phyloP scores from a whole-genome alignment of 1,139 yeast genomes.

The Saccharomyces pastorianus region DNA sequence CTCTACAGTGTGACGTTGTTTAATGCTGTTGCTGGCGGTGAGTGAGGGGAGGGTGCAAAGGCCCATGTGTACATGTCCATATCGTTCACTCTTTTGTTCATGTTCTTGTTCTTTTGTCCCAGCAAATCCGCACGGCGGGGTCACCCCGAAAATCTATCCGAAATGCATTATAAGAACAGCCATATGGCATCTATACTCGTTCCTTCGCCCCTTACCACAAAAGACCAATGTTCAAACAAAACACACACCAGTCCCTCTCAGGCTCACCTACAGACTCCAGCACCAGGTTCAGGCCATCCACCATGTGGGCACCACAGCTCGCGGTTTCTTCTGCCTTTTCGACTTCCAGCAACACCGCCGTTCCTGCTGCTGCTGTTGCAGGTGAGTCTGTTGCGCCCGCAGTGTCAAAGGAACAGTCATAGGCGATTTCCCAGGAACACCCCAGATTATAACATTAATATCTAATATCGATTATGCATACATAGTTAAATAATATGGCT shows the following conservation, averaged over 20 bases:
- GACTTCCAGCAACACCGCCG: neutral
- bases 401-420: neutral
- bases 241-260: neutral
- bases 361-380: neutral
- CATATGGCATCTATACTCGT: neutral
- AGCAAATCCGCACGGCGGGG: conserved; percentile 1
- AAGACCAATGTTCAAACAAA: neutral
- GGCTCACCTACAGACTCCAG: neutral
- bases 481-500: neutral
- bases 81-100: neutral
- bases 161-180: neutral
- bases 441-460: neutral
- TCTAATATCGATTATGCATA: neutral
- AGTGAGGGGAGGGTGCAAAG: neutral
- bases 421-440: neutral
- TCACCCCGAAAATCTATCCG: neutral
- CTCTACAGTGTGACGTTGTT: neutral
- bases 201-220: neutral
- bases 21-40: neutral
- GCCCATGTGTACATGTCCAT: neutral
- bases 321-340: neutral
- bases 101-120: neutral
- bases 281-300: neutral
- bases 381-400: neutral
- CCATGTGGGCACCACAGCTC: neutral